Base-by-base conservation (phyloP, 1,284 basidiomycete genomes). In the Ustilago shanxiensis region DNA sequence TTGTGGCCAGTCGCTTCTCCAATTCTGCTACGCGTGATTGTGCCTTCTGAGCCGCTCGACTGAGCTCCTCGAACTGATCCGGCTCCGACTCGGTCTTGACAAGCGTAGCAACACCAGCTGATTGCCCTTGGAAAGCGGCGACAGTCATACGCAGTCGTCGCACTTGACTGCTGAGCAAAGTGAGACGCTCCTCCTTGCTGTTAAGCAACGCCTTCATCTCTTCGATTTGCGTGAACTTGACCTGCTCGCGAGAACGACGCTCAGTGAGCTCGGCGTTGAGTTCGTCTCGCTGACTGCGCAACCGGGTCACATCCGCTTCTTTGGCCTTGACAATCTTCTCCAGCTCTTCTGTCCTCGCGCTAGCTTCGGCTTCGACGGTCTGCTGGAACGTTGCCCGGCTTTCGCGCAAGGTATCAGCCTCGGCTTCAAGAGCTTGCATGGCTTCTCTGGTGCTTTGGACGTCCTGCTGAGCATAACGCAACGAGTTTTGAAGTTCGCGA, bases 141-240 rank as follows among this genome's bases (percentile, higher is more conserved):
- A 96, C 87, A 41, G 90, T 90, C 53, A 92, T 89, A 83, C 92
- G 93, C 70, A 93, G 88, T 33, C 95, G 89, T 52, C 89, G 89
- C 18, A 93, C 88, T 86, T 98, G 93, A 2, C 92, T 92, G 63
- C 90, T 87, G 44, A 98, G 86, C 24, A 91, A 90, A 7, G 87
- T 87, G 55, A 98, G 91, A 26, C 95, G 91, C 77, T 93, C 93
- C 90, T 94, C 83, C 54, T 84, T 83, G 26, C 71, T 70, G 52
- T 74, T 75, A 31, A 83, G 72, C 41, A 86, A 61, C 37, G 77
- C 71, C 66, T 82, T 83, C 72, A 82, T 80, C 64, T 86, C 84
- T 28, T 84, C 82, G 53, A 81, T 74, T 63, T 84, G 80, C 10
- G 70, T 69, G 33, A 81, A 80, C 61, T 80, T 79, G 67, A 85